These are phyloP conservation scores for Hibiscus syriacus DNA, from an alignment of 345 rosid genomes.

Conservation along the genomic window DNA sequence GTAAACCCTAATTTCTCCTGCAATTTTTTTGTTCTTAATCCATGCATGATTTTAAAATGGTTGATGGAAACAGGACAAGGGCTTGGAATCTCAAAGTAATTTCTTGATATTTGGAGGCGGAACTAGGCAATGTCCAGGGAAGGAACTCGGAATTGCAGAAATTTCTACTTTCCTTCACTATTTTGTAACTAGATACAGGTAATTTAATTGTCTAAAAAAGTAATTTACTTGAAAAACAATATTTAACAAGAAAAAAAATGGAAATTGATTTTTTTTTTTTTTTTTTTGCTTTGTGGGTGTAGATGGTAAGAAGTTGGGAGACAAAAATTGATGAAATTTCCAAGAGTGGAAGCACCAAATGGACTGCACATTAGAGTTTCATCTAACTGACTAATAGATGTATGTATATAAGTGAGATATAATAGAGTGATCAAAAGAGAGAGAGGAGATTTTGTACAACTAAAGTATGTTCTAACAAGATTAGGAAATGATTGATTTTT, in stretches of 20 bases:
- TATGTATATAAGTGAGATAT: not conserved
- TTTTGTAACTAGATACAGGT: conserved; percentile 84
- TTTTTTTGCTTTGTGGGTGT: conserved; percentile 19
- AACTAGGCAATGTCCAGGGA: conserved; percentile 87
- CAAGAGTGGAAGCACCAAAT: conserved; percentile 90
- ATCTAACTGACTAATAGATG: conserved; percentile 19
- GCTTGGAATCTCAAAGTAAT: conserved; percentile 27
- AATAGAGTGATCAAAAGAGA: not conserved
- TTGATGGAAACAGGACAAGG: not conserved
- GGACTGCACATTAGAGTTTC: conserved; percentile 75
- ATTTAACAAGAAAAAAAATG: not conserved
- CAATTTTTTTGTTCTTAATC: not conserved
- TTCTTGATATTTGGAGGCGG: conserved; percentile 85
- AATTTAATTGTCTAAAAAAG: not conserved
- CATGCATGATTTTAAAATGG: not conserved
- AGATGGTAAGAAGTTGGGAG: conserved; percentile 90
- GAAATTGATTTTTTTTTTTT: not conserved
- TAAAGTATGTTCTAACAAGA: too few species aligned
- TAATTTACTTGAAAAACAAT: not conserved
- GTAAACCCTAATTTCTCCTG: not conserved
- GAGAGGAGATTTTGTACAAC: not conserved
- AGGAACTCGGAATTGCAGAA: conserved; percentile 84
- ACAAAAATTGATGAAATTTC: conserved; percentile 62
- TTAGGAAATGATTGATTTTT: too few species aligned
- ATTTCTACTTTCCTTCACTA: conserved; percentile 87